Evolutionary conservation across 2,329 filamentous ascomycete species (phyloP).

Genomic region (Alternaria dauci): DNA sequence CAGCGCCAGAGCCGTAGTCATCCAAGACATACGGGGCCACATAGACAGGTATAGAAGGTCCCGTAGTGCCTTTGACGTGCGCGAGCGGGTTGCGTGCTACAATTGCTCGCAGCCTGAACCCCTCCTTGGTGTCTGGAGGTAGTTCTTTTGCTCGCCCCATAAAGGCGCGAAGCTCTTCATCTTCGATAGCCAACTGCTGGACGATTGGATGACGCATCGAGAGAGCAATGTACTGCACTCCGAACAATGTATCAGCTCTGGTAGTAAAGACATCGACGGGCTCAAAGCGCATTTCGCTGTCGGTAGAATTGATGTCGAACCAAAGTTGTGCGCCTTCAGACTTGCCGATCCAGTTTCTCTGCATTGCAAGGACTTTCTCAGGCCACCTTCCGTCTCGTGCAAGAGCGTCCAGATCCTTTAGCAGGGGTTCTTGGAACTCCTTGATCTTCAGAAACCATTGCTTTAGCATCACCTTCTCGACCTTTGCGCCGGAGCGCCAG

Average conservation of each 20-base stretch:
- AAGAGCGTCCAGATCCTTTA: slow-evolving; percentile 74
- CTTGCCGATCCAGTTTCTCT: slow-evolving; percentile 87
- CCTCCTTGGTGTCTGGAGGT: slow-evolving; percentile 64
- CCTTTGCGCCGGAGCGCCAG: slow-evolving; percentile 86
- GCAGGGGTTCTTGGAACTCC: slow-evolving; percentile 74
- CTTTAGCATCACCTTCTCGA: slow-evolving; percentile 79
- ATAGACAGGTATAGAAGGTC: slow-evolving; percentile 75
- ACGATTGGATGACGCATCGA: slow-evolving; percentile 78
- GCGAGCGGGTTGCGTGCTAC: slow-evolving; percentile 54
- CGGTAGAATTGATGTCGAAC: slow-evolving; percentile 66
- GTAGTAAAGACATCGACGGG: slow-evolving; percentile 82
- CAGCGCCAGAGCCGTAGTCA: slow-evolving; percentile 85
- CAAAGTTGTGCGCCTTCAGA: slow-evolving; percentile 76
- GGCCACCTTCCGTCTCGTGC: slow-evolving; percentile 75
- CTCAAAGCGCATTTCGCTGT: slow-evolving; percentile 50
- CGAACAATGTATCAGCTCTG: slow-evolving; percentile 84
- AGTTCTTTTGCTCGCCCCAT: slow-evolving; percentile 66
- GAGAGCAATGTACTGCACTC: slow-evolving; percentile 84
- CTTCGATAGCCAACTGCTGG: slow-evolving; percentile 64
- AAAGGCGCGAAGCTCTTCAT: slow-evolving; percentile 72
- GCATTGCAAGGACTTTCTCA: slow-evolving; percentile 81
- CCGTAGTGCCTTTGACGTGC: slow-evolving; percentile 58
- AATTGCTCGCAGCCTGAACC: slow-evolving; percentile 68
- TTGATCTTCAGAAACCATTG: slow-evolving; percentile 94
- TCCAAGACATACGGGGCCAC: slow-evolving; percentile 85